Evolutionary conservation across 768 basidiomycete genomes (phyloP), one percentile per base, ranked within the genome.

Genomic region (Exidia glandulosa): DNA sequence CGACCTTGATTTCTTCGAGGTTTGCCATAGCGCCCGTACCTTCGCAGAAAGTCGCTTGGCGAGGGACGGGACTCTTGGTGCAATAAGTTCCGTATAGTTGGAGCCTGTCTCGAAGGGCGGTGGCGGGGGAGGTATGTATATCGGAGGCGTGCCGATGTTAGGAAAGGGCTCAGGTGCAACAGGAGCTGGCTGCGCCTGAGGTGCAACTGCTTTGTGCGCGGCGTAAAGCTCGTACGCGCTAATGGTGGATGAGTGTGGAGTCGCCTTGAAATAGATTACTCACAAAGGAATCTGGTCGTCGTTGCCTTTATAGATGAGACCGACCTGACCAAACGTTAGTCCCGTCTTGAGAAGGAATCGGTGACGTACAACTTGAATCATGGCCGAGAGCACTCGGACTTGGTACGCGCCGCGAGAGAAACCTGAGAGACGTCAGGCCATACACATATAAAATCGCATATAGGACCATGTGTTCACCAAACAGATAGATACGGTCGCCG

Each of bases 331-430:
- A 36, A 36, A 16, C 7, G 16, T 7, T 36, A n/a, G n/a, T 36
- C 34, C 7, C 7, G 16, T 7, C 34, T 36, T 36, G 7, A 36
- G 34, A 36, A 7, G 7, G 34, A n/a, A 7, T 7, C 16, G 34
- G 16, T 7, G 27, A 19, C 52, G 2, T 32, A 74, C 78, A 58
- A 61, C 69, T 19, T 73, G 59, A 25, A 78, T 77, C 77, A 79
- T 79, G n/a, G 68, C 77, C 2, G 77, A 74, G 45, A 78, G 55
- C 1, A 68, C 72, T 30, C 77, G 71, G 3, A 72, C 75, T 64
- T 78, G 77, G 61, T 76, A 79, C n/a, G 76, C 78, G 5, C 77
- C 77, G 23, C 78, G 75, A 2, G 78, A 78, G 62, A 75, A 79
- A 5, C 77, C 77, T 79, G 37, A 6, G 32, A 31, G 6, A 14